Conservation (phyloP, 1,139 yeast species). For the Yamadazyma conglobata region DNA sequence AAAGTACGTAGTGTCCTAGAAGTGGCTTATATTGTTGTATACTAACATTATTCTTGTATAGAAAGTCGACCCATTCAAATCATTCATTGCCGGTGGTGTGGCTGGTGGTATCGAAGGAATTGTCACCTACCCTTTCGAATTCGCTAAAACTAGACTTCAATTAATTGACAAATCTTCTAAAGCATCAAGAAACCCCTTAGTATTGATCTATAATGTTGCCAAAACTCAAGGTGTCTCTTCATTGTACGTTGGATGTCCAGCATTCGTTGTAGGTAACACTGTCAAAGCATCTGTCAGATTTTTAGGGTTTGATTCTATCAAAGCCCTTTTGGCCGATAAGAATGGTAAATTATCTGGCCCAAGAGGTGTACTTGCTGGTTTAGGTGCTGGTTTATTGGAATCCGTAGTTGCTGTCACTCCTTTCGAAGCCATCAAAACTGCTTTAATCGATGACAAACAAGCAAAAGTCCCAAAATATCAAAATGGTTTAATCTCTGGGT, state of each 20-base stretch:
- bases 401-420: constrained; percentile 95
- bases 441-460: constrained; percentile 89
- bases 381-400: constrained; percentile 94
- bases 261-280: constrained; percentile 92
- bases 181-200: constrained; percentile 78
- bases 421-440: constrained; percentile 94
- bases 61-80: constrained; percentile 58
- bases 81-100: constrained; percentile 88
- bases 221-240: constrained; percentile 76
- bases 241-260: constrained; percentile 95
- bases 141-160: constrained; percentile 92
- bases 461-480: constrained; percentile 73
- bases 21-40: background rate
- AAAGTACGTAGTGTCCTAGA: constrained; percentile 8
- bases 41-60: constrained; percentile 8
- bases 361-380: constrained; percentile 89
- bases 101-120: constrained; percentile 95
- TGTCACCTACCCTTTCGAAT: constrained; percentile 92
- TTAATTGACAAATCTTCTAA: constrained; percentile 67
- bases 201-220: constrained; percentile 69
- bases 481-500: constrained; percentile 59
- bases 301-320: constrained; percentile 87
- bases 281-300: constrained; percentile 93
- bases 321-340: constrained; percentile 70
- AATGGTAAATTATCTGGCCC: constrained; percentile 87